Evolutionary conservation across 208 protist genomes (phyloP), one percentile per base, ranked within the genome.

Genomic region (Willaertia magna): DNA sequence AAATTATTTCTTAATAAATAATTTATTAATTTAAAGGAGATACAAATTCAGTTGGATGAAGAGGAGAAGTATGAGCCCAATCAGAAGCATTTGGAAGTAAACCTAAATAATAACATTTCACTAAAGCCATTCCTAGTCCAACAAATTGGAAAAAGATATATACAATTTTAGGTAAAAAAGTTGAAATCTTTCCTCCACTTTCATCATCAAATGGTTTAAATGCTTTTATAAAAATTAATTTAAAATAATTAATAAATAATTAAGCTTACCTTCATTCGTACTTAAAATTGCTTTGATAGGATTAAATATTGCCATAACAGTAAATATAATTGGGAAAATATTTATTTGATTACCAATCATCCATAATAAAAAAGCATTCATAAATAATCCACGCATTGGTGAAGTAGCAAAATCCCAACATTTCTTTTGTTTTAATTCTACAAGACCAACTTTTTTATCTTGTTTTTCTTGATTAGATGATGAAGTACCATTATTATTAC

Each of bases 301-400:
- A 39, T 81, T 51, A 3, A 81, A 51, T 6, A 81, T 26, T 0
- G 76, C 76, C 76, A 81, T 81, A 3, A 34, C 76, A 39, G 76
- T 81, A 81, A 81, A 42, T 20, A 81, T 51, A 26, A 81, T 81
- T 11, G 76, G 76, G 43, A 81, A 81, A 81, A 81, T 81, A 51
- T 81, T 47, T 18, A 81, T 51, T 81, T 81, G 76, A 81, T 81
- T 81, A 39, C 76, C 76, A 9, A 30, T 51, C 76, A 81, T 81
- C 43, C 44, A 81, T 43, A 81, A 34, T 12, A 81, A 42, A 47
- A 81, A 47, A 51, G 7, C 40, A 20, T 46, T 81, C 43, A 81
- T 47, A 12, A 51, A 30, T 51, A 81, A 81, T 40, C 12, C n/a
- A 34, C 44, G 20, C 11, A 81, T 39, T n/a, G 76, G 76, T 9